Percentiles rank a stretch among this genome's conserved stretches.
Evolutionary conservation across 2,329 filamentous ascomycete genomes (phyloP).

Genomic region (Fusarium sp.): DNA sequence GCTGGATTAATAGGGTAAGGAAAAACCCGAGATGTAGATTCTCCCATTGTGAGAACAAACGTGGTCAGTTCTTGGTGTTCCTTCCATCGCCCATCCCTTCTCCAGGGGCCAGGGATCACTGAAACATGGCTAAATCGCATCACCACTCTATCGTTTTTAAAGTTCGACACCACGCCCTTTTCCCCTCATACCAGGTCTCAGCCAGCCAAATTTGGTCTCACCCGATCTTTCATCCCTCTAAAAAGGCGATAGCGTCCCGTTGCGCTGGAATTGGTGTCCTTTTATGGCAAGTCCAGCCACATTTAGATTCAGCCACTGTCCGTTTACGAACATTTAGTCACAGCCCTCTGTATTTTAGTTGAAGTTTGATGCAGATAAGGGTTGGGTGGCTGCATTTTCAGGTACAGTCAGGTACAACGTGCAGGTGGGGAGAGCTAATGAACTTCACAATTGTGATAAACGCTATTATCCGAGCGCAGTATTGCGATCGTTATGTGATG

Average conservation of each 20-base stretch:
- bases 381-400: not conserved
- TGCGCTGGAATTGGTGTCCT: not conserved
- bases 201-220: not conserved
- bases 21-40: too few relatives aligned
- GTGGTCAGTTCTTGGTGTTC: too few relatives aligned
- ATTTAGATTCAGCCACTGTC: not conserved
- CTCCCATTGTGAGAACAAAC: too few relatives aligned
- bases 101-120: not conserved
- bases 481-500: not conserved
- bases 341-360: not conserved
- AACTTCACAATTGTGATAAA: slow-evolving; percentile 10
- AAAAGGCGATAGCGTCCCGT: not conserved
- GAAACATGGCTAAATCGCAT: not conserved
- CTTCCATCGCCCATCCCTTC: not conserved
- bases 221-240: not conserved
- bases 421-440: not conserved
- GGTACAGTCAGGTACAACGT: not conserved
- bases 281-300: not conserved
- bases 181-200: not conserved
- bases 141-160: slow-evolving; percentile 1
- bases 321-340: not conserved
- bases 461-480: not conserved
- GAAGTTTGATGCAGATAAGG: not conserved
- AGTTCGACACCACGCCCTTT: not conserved
- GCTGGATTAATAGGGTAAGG: too few relatives aligned